Conservation (phyloP, 768 basidiomycete species). For the Chiua virens region DNA sequence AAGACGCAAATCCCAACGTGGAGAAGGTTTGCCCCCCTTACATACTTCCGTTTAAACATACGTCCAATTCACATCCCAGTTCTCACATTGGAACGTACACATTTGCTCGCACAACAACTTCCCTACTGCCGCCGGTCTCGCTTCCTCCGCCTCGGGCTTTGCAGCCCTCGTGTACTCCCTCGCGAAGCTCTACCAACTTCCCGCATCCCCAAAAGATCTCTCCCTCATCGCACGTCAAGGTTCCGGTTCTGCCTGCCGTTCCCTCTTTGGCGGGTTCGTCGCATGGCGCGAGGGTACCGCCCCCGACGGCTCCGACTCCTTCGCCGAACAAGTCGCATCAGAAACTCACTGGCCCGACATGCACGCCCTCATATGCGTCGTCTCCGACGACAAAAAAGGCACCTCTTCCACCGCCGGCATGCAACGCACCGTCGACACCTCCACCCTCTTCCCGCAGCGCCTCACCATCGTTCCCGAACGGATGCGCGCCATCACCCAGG, state of each 20-base stretch:
- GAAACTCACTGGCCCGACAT: slow-evolving; percentile 91
- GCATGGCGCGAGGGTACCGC: slow-evolving; percentile 72
- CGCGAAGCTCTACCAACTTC: slow-evolving; percentile 81
- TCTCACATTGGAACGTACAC: slow-evolving; percentile 60
- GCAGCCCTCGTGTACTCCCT: slow-evolving; percentile 93
- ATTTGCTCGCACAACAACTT: slow-evolving; percentile 98
- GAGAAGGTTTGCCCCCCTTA: slow-evolving; percentile 53
- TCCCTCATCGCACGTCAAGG: slow-evolving; percentile 96
- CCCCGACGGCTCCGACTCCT: slow-evolving; percentile 77
- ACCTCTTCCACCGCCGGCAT: slow-evolving; percentile 94
- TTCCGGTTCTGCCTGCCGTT: slow-evolving; percentile 96
- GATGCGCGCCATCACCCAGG: slow-evolving; percentile 79
- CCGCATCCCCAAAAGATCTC: slow-evolving; percentile 74
- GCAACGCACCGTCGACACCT: slow-evolving; percentile 97
- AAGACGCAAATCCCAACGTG: slow-evolving; percentile 62
- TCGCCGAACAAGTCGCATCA: slow-evolving; percentile 85
- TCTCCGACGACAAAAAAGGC: slow-evolving; percentile 94
- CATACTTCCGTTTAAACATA: background rate
- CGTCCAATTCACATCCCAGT: slow-evolving; percentile 8
- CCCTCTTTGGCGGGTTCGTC: slow-evolving; percentile 96
- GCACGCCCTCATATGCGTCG: slow-evolving; percentile 96
- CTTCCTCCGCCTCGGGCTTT: slow-evolving; percentile 96
- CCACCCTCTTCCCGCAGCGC: slow-evolving; percentile 82
- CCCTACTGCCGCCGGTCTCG: slow-evolving; percentile 97
- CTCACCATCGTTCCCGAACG: slow-evolving; percentile 88